Conservation (phyloP, 163 green algal genomes). For the Scenedesmus sp. region DNA sequence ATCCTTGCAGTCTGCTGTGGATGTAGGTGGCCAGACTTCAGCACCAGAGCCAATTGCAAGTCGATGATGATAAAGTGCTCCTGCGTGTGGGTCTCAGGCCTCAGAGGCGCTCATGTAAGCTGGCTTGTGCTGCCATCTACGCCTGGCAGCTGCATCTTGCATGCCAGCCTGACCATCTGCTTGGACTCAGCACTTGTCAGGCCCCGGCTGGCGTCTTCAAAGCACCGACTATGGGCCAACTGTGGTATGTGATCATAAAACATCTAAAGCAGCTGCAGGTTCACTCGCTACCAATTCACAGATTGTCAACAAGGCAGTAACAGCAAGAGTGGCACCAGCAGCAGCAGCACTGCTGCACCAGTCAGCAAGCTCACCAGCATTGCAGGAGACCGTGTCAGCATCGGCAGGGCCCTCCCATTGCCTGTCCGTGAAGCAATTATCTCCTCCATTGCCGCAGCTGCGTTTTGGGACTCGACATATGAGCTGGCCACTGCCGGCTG, state of each 20-base stretch:
- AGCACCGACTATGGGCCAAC: neutral
- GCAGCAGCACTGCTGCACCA: neutral
- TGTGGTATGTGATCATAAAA: neutral
- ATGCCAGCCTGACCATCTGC: neutral
- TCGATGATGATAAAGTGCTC: too few species aligned
- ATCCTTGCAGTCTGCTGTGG: neutral
- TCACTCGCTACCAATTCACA: neutral
- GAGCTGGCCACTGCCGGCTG: conserved; percentile 23
- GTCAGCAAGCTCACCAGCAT: conserved; percentile 7
- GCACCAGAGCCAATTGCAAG: too few species aligned
- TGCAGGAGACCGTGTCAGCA: conserved; percentile 25
- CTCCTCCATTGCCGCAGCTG: conserved; percentile 16
- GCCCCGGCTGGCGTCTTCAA: neutral
- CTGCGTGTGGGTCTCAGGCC: too few species aligned
- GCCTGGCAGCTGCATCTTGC: neutral
- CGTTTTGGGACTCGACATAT: conserved; percentile 8
- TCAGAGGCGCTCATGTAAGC: too few species aligned
- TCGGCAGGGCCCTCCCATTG: conserved; percentile 16
- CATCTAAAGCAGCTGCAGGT: neutral
- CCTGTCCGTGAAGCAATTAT: conserved; percentile 39
- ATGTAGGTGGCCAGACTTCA: neutral
- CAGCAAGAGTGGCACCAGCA: conserved; percentile 11
- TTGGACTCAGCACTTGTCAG: neutral
- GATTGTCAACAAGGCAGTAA: neutral
- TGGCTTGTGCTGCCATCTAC: neutral